Percentiles rank a stretch among this genome's conserved stretches.
phyloP scores from a whole-genome alignment of 2,329 filamentous ascomycete species.

The Fulvia fulva region DNA sequence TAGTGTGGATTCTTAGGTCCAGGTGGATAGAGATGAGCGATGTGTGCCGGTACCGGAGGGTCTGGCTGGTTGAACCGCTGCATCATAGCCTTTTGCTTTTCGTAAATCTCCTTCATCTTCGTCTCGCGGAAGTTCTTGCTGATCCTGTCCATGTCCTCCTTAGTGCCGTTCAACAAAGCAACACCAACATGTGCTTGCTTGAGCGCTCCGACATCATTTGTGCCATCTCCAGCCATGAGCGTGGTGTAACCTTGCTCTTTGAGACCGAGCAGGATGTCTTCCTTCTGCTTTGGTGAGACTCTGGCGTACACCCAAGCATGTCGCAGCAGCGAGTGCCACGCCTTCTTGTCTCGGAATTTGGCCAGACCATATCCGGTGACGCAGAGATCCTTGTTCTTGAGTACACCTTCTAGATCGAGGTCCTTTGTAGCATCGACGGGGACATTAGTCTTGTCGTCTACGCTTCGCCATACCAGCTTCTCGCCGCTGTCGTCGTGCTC shows the following conservation, averaged over 20 bases:
- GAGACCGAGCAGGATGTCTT: conserved; percentile 92
- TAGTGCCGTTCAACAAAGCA: conserved; percentile 89
- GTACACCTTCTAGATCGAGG: conserved; percentile 68
- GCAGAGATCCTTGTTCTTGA: conserved; percentile 85
- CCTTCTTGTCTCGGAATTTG: conserved; percentile 79
- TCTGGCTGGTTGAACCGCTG: conserved; percentile 87
- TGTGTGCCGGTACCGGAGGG: conserved; percentile 86
- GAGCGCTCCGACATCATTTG: conserved; percentile 93
- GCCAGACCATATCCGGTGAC: conserved; percentile 90
- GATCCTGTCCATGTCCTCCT: conserved; percentile 85
- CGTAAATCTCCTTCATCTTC: conserved; percentile 98
- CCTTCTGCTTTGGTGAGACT: conserved; percentile 97
- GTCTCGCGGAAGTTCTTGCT: conserved; percentile 89
- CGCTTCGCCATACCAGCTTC: conserved; percentile 86
- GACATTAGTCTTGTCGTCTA: conserved; percentile 84
- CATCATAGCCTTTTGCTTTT: conserved; percentile 92
- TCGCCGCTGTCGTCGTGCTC: conserved; percentile 80
- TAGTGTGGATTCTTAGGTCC: conserved; percentile 92
- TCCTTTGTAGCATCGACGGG: conserved; percentile 78
- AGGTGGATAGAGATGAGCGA: conserved; percentile 91
- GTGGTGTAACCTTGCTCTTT: conserved; percentile 98
- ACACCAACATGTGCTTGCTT: conserved; percentile 98
- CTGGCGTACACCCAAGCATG: conserved; percentile 97
- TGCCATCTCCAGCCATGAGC: conserved; percentile 97
- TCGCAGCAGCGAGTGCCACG: conserved; percentile 72